Evolutionary conservation across 1,139 yeast species (phyloP), one percentile per base, ranked within the genome.

Genomic region (Debaryomyces sp.): DNA sequence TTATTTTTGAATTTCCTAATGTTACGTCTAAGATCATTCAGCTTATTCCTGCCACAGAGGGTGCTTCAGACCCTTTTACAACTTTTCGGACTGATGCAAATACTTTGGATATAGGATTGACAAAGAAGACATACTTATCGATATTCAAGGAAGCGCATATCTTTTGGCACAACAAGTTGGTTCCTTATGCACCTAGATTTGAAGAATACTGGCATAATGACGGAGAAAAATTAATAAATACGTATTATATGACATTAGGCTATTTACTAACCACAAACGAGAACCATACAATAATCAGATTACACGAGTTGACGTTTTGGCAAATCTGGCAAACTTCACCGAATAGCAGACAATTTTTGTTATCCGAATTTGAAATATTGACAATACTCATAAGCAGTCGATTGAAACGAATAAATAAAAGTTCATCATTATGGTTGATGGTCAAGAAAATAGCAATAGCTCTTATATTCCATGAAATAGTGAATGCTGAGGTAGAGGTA

Each of bases 191-290:
- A 9, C 37, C 43, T 6, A 7, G 18, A 9, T 23, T 35, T 8
- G 32, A 17, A 7, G 35, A 36, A 7, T 26, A 29, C 22, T 41
- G 43, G 43, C 18, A 12, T 13, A 34, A 38, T 7, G 37, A 43
- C 15, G 9, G 44, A 15, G 17, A 36, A 6, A 29, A 36, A 8
- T 30, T 44, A 21, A 24, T 33, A 30, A 46, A 53, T 10, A 34
- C 55, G 4, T 62, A 63, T 47, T 50, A 45, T 43, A 65, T 68
- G 61, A 70, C 78, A 0, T 50, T 71, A 30, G 73, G 77, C 1
- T 67, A 63, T 47, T 54, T 76, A 41, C 50, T 70, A 17, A 73
- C 78, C 10, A 73, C 80, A 17, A 71, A 74, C 52, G 81, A 75
- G 48, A 67, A 74, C 57, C 74, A 72, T 50, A 68, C 71, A 26